Evolutionary conservation across 208 protist species (phyloP).

Genomic region (Angomonas ambiguus): DNA sequence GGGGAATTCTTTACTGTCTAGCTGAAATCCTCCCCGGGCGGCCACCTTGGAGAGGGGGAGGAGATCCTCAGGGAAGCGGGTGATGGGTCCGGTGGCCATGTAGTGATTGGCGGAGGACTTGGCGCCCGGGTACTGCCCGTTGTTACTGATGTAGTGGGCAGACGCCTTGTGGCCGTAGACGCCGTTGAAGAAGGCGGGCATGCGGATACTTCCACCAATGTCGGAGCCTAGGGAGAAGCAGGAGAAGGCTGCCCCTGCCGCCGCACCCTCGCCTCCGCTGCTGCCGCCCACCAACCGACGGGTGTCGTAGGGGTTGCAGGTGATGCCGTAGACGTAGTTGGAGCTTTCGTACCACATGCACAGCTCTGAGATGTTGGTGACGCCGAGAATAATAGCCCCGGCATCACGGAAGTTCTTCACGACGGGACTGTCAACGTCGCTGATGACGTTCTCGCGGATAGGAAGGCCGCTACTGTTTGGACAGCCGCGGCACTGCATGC

Average conservation of each 20-base stretch:
- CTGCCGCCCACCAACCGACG: constrained; percentile 80
- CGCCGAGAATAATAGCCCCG: constrained; percentile 88
- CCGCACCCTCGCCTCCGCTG: constrained; percentile 80
- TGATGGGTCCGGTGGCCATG: constrained; percentile 82
- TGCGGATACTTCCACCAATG: constrained; percentile 88
- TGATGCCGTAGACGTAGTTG: constrained; percentile 88
- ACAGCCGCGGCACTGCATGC: constrained; percentile 72
- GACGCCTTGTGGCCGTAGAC: constrained; percentile 87
- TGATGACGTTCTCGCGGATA: constrained; percentile 35
- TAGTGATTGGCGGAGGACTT: constrained; percentile 72
- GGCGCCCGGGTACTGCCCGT: constrained; percentile 72
- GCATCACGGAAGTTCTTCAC: constrained; percentile 82
- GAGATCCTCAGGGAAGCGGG: constrained; percentile 81
- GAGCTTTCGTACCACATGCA: constrained; percentile 90
- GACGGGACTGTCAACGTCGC: constrained; percentile 56
- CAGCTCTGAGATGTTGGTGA: constrained; percentile 87
- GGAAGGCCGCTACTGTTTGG: constrained; percentile 79
- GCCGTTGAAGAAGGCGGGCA: constrained; percentile 89
- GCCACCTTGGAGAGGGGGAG: constrained; percentile 67
- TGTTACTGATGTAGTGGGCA: constrained; percentile 79
- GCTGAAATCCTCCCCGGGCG: constrained; percentile 66
- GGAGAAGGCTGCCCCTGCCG: constrained; percentile 70
- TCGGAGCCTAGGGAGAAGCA: constrained; percentile 85
- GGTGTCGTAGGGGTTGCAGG: constrained; percentile 87
- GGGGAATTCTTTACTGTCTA: constrained; percentile 56